These are phyloP conservation scores for Metarhizium sp. DNA, from an alignment of 2,329 filamentous ascomycete species.

Conservation along the genomic window DNA sequence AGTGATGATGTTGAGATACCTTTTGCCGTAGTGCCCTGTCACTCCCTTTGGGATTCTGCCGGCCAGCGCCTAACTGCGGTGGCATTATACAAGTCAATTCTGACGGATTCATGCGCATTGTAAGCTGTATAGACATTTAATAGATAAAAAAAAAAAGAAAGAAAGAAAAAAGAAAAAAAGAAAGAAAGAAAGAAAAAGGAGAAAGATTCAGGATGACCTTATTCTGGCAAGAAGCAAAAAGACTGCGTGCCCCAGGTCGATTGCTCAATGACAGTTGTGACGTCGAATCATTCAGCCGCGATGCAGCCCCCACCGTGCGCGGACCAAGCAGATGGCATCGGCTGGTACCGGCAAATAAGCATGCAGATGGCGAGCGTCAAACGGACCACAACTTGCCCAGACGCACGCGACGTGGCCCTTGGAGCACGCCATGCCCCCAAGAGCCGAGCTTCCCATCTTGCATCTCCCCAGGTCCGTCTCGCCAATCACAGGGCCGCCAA, in stretches of 20 bases:
- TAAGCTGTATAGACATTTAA: too few species aligned
- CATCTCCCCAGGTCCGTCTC: background rate
- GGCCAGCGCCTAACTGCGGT: slow-evolving; percentile 23
- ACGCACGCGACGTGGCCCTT: background rate
- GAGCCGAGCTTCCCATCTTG: background rate
- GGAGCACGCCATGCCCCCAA: slow-evolving; percentile 2
- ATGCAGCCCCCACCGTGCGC: too few species aligned
- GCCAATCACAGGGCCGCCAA: slow-evolving; percentile 2
- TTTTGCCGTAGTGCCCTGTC: slow-evolving; percentile 24
- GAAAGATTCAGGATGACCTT: too few species aligned
- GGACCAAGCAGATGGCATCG: background rate
- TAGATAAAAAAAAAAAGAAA: too few species aligned
- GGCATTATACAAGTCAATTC: slow-evolving; percentile 20
- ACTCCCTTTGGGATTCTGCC: slow-evolving; percentile 23
- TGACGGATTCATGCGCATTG: background rate
- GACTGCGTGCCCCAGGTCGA: too few species aligned
- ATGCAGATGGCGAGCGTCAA: too few species aligned
- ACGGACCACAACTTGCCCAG: background rate
- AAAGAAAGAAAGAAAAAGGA: too few species aligned
- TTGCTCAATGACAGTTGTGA: too few species aligned
- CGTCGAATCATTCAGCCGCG: too few species aligned
- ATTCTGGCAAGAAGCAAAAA: too few species aligned
- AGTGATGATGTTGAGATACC: slow-evolving; percentile 3
- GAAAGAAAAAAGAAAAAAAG: too few species aligned
- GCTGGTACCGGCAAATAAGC: too few species aligned